A percentile compares a stretch with the other conserved stretches of the same genome.
Conservation (phyloP, 2,329 filamentous ascomycete species). For the Penicillium rolfsii region DNA sequence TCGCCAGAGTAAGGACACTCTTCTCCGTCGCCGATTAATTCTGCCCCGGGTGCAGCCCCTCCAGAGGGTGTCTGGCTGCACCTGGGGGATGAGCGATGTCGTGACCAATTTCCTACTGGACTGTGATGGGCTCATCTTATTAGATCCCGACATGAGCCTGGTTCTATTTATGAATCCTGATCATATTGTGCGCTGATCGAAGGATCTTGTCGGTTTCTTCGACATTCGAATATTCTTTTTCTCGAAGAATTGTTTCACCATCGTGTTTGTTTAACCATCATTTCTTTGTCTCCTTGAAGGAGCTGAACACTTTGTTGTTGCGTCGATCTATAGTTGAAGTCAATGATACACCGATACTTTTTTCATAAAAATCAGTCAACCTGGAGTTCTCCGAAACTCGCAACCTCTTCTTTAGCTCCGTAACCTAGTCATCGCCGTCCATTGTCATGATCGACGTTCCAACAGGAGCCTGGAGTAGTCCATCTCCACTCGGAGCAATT, state of each 20-base stretch:
- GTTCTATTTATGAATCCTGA: neutral
- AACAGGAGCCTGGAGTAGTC: neutral
- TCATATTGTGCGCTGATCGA: neutral
- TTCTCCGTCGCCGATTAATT: conserved; percentile 3
- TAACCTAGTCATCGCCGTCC: neutral
- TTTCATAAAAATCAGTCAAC: neutral
- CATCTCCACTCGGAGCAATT: neutral
- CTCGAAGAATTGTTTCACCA: neutral
- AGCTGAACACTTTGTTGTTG: neutral
- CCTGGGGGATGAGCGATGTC: neutral
- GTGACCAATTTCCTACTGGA: neutral
- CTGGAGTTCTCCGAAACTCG: conserved; percentile 1
- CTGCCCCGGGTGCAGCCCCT: conserved; percentile 1
- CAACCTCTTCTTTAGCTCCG: neutral
- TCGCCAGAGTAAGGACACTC: neutral
- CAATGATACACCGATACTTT: neutral
- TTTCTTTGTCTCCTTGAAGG: conserved; percentile 4
- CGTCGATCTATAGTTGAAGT: neutral
- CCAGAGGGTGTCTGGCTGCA: neutral
- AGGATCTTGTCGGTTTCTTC: neutral
- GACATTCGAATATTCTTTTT: neutral
- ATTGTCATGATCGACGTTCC: neutral
- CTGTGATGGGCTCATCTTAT: neutral
- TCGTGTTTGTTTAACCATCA: neutral
- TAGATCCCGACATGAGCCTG: neutral